Conservation (phyloP, 169 alveolate genomes). For the Plasmodium cynomolgi region DNA sequence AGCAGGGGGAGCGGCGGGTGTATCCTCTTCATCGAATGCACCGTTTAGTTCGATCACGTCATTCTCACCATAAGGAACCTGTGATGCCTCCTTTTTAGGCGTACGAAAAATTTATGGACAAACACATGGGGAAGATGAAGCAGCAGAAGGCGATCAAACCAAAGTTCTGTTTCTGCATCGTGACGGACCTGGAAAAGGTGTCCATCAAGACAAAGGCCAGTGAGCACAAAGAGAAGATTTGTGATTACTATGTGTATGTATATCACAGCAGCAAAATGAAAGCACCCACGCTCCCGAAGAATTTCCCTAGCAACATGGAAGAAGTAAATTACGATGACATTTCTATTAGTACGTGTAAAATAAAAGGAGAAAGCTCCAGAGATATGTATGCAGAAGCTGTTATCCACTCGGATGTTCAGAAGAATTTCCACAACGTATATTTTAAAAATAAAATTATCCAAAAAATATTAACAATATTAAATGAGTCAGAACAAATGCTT, state of each 20-base stretch:
- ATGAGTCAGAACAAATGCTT: conserved; percentile 6
- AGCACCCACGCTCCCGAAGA: conserved; percentile 10
- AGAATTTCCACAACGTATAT: conserved; percentile 17
- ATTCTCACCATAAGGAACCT: neutral
- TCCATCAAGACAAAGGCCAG: conserved; percentile 20
- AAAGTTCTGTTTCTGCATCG: conserved; percentile 32
- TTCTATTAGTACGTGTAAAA: conserved; percentile 57
- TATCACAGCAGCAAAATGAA: conserved; percentile 62
- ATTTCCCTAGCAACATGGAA: conserved; percentile 6
- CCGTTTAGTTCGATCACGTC: neutral
- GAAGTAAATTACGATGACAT: conserved; percentile 43
- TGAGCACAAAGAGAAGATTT: conserved; percentile 55
- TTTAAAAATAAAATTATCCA: conserved; percentile 42
- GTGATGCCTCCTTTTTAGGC: conserved; percentile 17
- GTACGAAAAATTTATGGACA: conserved; percentile 49
- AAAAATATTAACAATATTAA: conserved; percentile 22
- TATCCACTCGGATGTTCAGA: conserved; percentile 36
- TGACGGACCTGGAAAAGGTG: conserved; percentile 58
- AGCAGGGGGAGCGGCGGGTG: neutral
- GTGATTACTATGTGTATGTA: conserved; percentile 61
- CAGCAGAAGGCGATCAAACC: conserved; percentile 17
- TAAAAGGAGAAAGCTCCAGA: conserved; percentile 62
- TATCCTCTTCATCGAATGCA: neutral
- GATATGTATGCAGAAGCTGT: conserved; percentile 77
- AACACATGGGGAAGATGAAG: conserved; percentile 18